Conservation (phyloP, 2,329 filamentous ascomycete species). For the Hypoxylon sp. region DNA sequence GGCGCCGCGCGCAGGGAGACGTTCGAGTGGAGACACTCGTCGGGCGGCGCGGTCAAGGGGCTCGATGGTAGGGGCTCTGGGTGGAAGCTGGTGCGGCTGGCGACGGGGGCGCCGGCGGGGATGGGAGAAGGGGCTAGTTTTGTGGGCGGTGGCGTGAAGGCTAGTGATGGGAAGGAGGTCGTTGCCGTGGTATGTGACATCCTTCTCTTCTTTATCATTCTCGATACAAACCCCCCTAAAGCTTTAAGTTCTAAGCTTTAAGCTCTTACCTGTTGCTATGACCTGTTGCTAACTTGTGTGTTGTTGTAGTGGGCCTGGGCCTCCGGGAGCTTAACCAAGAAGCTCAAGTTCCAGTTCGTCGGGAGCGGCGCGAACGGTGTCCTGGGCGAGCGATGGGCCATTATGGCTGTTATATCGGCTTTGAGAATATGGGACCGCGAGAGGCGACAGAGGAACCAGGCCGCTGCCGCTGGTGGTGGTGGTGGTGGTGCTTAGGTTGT, state of each 20-base stretch:
- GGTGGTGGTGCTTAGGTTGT: background rate
- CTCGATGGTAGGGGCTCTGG: slow-evolving; percentile 54
- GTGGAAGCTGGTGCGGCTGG: slow-evolving; percentile 61
- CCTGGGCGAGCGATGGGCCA: slow-evolving; percentile 60
- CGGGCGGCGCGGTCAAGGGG: slow-evolving; percentile 54
- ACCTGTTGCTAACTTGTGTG: slow-evolving; percentile 4
- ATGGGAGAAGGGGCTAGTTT: slow-evolving; percentile 30
- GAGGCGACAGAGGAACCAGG: slow-evolving; percentile 4
- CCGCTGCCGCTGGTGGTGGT: background rate
- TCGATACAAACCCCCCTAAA: background rate
- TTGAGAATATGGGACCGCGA: slow-evolving; percentile 54
- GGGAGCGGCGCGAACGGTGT: slow-evolving; percentile 58
- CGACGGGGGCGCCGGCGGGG: slow-evolving; percentile 41
- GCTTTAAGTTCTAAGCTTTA: background rate
- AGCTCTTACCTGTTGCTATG: too few relatives aligned
- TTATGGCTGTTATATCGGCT: slow-evolving; percentile 60
- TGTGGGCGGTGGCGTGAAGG: slow-evolving; percentile 32
- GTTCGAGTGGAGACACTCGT: slow-evolving; percentile 62
- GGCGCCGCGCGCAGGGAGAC: slow-evolving; percentile 49
- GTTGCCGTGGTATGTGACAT: slow-evolving; percentile 55
- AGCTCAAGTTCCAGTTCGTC: slow-evolving; percentile 59
- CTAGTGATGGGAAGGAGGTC: slow-evolving; percentile 59
- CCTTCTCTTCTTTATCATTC: background rate
- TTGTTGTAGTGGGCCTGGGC: slow-evolving; percentile 49
- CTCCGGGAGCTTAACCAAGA: slow-evolving; percentile 54